Percentiles rank a stretch among this genome's conserved stretches.
Evolutionary conservation across 495 filamentous ascomycete genomes (phyloP).

Genomic region (Neurospora sp.): DNA sequence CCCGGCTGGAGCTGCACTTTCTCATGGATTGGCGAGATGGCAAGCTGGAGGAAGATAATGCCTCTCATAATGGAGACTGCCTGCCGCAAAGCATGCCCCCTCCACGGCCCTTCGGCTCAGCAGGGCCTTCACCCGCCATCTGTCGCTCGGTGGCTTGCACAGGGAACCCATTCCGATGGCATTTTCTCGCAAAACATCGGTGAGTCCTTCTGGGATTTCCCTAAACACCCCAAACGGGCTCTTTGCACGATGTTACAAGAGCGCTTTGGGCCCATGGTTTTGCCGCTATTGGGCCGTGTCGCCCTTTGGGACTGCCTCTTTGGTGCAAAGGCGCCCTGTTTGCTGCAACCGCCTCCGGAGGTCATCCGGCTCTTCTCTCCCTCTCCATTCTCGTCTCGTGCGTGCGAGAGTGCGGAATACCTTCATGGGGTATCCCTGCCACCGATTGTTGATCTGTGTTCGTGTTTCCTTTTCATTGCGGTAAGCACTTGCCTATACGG

Average conservation of each 20-base stretch:
- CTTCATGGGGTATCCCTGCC: conserved; percentile 2
- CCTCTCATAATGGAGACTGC: not conserved
- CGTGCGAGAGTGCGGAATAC: not conserved
- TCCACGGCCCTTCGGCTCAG: not conserved
- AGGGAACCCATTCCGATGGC: not conserved
- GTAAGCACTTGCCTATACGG: not conserved
- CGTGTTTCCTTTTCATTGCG: conserved; percentile 1
- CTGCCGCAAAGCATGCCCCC: not conserved
- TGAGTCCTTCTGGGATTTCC: not conserved
- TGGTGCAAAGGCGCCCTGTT: conserved; percentile 9
- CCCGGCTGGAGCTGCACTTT: not conserved
- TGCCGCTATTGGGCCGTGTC: conserved; percentile 10
- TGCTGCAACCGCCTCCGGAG: conserved; percentile 8
- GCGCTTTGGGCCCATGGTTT: conserved; percentile 3
- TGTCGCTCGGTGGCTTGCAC: not conserved
- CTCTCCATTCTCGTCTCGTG: conserved; percentile 1
- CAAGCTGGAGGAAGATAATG: not conserved
- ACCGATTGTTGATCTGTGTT: not conserved
- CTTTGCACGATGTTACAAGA: conserved; percentile 1
- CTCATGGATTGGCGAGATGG: not conserved
- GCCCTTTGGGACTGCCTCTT: conserved; percentile 8
- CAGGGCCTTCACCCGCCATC: not conserved
- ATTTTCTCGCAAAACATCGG: not conserved
- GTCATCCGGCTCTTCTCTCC: conserved; percentile 9
- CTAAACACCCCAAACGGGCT: conserved; percentile 9